Base-by-base conservation (phyloP, 1,284 basidiomycete species). In the Mycena sp. region DNA sequence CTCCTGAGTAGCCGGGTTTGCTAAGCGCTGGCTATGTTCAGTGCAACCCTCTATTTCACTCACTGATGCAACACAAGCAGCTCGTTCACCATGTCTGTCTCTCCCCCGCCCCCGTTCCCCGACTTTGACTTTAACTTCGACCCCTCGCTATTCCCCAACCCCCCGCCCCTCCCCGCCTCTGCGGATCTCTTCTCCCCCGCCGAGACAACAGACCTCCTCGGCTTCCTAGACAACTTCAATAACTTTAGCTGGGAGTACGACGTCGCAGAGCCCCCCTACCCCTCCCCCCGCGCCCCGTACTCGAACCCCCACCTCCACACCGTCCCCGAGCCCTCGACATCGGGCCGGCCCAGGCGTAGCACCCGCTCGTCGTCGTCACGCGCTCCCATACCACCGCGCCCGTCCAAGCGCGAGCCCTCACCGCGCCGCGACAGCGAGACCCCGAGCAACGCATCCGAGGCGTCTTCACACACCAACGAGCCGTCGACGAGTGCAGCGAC, bases 171-270 rank as follows among this genome's bases (percentile, higher is more conserved):
- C 0, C 89, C 89, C 0, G 79, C 90, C 0, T 90, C 90, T 14
- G 85, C 89, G 37, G 90, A 90, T 71, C 86, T 92, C 68, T 92
- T 93, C 75, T 89, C 90, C 6, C 79, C 84, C 0, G 82, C 86
- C 63, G 91, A 93, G 75, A 88, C 89, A 3, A 87, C 85, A 0
- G 86, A 91, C 74, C 78, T 93, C 63, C 83, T 91, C 67, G 87
- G 88, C 59, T 93, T 93, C 71, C 85, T 93, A 72, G 91, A 93
- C 76, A 87, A 87, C 77, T 89, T 92, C 72, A 86, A 85, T 72
- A 85, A 87, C 72, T 84, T 89, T 67, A 83, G 81, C 68, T 91
- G 85, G 85, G 88, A 90, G 62, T 19, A 45, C 44, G 16, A 66
- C 49, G 61, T 9, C 32, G 9, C 32, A 14, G 32, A 67, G 55